A percentile compares a stretch with the other conserved stretches of the same genome.
Conservation (phyloP, 176 grass and related monocot genomes). For the Juncus effusus region DNA sequence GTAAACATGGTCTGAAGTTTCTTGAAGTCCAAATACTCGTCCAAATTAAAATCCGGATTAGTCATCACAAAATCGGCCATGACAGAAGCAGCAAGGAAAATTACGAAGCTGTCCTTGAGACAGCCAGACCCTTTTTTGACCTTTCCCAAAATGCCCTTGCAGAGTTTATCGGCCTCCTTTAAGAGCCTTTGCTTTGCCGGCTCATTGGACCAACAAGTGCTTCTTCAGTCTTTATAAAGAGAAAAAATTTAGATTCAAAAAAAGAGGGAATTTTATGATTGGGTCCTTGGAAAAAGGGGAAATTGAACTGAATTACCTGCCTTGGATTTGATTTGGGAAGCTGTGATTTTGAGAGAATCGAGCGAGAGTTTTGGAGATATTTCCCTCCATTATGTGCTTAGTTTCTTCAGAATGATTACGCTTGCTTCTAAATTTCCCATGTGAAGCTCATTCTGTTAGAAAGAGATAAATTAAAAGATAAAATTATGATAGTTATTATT, state of each 20-base stretch:
- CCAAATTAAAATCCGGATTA: constrained; percentile 46
- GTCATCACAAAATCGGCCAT: constrained; percentile 36
- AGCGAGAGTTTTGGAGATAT: constrained; percentile 52
- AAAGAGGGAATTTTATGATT: background rate
- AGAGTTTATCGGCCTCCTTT: constrained; percentile 86
- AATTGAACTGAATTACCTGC: constrained; percentile 23
- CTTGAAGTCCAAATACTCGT: constrained; percentile 44
- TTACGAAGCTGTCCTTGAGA: constrained; percentile 50
- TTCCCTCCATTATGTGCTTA: constrained; percentile 58
- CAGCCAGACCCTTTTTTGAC: constrained; percentile 45
- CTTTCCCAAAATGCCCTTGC: constrained; percentile 68
- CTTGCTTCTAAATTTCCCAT: constrained; percentile 61
- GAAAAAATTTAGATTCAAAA: background rate
- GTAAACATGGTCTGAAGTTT: constrained; percentile 47
- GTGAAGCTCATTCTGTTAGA: constrained; percentile 67
- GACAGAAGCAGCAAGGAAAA: constrained; percentile 35
- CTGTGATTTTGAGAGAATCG: constrained; percentile 57
- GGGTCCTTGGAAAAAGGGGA: too few relatives aligned
- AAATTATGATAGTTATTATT: constrained; percentile 17
- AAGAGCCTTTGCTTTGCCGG: constrained; percentile 42
- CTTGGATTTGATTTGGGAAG: constrained; percentile 70
- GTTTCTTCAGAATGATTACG: constrained; percentile 58
- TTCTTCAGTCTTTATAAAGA: constrained; percentile 50
- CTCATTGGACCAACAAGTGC: constrained; percentile 39
- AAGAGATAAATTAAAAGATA: too few relatives aligned